Base-by-base conservation (phyloP, 441 rosid species). In the Syzygium malaccense region DNA sequence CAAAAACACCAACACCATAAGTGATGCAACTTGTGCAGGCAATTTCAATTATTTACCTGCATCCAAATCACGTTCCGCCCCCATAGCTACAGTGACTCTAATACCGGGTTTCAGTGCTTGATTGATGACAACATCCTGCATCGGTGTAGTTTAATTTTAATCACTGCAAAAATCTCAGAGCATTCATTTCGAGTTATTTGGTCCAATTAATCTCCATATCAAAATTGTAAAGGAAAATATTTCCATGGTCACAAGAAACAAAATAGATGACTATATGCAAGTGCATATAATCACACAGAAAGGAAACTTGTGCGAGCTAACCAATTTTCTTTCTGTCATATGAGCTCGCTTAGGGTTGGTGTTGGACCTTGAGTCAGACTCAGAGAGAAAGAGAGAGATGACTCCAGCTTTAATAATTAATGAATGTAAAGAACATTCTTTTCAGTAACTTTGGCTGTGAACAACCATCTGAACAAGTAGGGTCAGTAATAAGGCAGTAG, bases 1-100 rank as follows among this genome's bases (percentile, higher is more conserved):
- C 62, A 45, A 48, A 26, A 75, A 86, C 11, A 87, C 7, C 71
- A 91, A 83, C n/a, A 12, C 56, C 26, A 32, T 23, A 83, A 53
- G n/a, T 18, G 57, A 75, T 48, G 51, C 83, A 75, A 75, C 18
- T 75, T 41, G 83, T 75, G n/a, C 45, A 75, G 83, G 51, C 18
- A 48, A 75, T n/a, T 75, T 75, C 83, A 23, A 54, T n/a, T 87
- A 54, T 80, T 90, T 95, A 94, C 93, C 94, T 89, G 91, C 75
- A 91, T 96, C 97, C 92, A 95, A 91, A 92, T 94, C 94, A 88
- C 93, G 95, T 90, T 93, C 86, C 37, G 91, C 86, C 89, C 99
- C 99, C 99, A 98, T 96, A 71, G 95, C 97, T 86, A 97, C 98
- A 1, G 99, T 98, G 79, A 97, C 97, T 94, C 99, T 94, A 87